Percentiles rank a stretch among this genome's conserved stretches.
Evolutionary conservation across 1,284 basidiomycete genomes (phyloP).

Genomic region (Malassezia japonica): DNA sequence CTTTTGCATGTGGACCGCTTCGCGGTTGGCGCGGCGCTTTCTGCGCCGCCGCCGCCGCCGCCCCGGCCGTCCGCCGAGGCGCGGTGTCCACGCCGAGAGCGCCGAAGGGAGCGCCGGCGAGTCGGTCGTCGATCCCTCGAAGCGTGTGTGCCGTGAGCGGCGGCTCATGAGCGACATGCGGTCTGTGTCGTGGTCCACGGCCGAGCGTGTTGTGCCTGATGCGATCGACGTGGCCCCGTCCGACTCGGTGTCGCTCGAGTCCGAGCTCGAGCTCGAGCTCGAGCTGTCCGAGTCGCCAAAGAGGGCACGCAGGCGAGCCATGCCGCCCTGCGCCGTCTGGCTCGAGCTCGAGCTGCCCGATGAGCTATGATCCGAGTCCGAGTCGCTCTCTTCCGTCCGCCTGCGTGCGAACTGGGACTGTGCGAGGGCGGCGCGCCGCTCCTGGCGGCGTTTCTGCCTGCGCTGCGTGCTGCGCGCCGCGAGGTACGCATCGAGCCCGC

Average conservation of each 20-base stretch:
- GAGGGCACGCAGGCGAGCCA: constrained; percentile 39
- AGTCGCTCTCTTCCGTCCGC: neutral
- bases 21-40: neutral
- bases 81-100: constrained; percentile 9
- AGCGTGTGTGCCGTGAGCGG: constrained; percentile 5
- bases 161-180: neutral
- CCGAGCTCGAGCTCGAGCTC: constrained; percentile 24
- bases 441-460: constrained; percentile 15
- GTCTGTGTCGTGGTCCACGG: neutral
- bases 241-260: constrained; percentile 11
- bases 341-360: constrained; percentile 17
- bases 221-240: constrained; percentile 13
- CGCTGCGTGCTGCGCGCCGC: constrained; percentile 25
- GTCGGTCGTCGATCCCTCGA: neutral
- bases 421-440: neutral
- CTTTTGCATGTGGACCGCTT: constrained; percentile 12
- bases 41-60: neutral
- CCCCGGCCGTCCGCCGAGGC: neutral
- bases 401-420: neutral
- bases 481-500: constrained; percentile 41
- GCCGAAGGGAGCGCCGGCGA: neutral
- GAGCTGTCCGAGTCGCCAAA: constrained; percentile 27
- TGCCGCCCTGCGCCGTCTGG: constrained; percentile 24
- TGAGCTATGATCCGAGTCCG: constrained; percentile 18
- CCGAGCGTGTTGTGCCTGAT: neutral